These are phyloP conservation scores for Globisporangium parvum DNA, from an alignment of 352 stramenopile genomes.

Conservation along the genomic window DNA sequence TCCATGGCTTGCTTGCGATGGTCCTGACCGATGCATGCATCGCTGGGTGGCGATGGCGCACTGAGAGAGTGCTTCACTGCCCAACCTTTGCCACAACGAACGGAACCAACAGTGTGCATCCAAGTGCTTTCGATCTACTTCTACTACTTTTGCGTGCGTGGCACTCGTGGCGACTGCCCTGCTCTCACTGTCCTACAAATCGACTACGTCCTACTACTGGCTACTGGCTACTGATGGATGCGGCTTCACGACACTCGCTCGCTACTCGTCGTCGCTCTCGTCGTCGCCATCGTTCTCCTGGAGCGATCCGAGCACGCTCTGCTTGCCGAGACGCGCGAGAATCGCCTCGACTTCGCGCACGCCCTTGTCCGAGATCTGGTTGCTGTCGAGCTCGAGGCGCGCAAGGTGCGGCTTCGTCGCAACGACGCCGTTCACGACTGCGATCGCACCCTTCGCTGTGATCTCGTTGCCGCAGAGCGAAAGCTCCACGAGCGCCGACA, in stretches of 20 bases:
- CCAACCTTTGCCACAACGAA: too few relatives aligned
- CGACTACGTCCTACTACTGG: background rate
- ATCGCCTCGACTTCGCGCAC: constrained; percentile 34
- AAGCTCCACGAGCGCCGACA: constrained; percentile 40
- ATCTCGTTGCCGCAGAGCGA: constrained; percentile 73
- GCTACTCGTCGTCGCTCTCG: constrained; percentile 33
- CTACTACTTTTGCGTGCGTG: too few relatives aligned
- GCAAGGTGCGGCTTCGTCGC: constrained; percentile 32
- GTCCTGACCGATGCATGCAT: too few relatives aligned
- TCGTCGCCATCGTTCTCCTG: constrained; percentile 81
- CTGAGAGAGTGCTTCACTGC: too few relatives aligned
- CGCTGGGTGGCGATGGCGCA: too few relatives aligned
- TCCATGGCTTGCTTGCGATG: too few relatives aligned
- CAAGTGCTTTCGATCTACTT: too few relatives aligned
- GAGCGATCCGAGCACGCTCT: constrained; percentile 57
- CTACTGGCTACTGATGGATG: background rate
- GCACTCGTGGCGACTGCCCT: too few relatives aligned
- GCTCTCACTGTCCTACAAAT: too few relatives aligned
- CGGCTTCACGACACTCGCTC: background rate
- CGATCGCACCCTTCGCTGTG: constrained; percentile 61
- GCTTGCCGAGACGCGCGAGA: constrained; percentile 41
- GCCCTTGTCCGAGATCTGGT: constrained; percentile 72
- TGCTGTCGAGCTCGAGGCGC: constrained; percentile 56
- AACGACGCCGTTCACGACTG: constrained; percentile 40
- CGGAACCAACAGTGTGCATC: too few relatives aligned